Base-by-base conservation (phyloP, 805 yeast species). In the Candida caryicola region DNA sequence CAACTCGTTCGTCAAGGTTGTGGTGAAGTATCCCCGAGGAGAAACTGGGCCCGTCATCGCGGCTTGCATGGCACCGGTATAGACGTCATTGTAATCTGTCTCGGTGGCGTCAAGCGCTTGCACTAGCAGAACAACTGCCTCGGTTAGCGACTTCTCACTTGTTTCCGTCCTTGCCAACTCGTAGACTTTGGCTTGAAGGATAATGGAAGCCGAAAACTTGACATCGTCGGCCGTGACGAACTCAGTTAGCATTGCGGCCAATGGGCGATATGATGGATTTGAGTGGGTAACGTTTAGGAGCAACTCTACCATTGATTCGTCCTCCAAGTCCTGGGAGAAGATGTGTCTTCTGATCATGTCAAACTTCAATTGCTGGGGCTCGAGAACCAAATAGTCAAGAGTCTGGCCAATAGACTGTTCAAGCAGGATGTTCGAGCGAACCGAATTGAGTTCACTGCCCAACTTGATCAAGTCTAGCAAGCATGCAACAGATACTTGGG, bases 401-500 rank as follows among this genome's bases (percentile, higher is more conserved):
- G 8, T 16, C 23, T 34, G 21, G 25, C 14, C 16, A 16, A 28
- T 23, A 16, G 31, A 21, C 12, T 32, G 21, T 23, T 32, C 30
- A 12, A 45, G 34, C 9, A 12, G 13, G 4, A 23, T 27, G 26
- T 42, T 37, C 3, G 33, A 29, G 17, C 33, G 28, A 7, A 36
- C 56, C 5, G 51, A 39, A 21, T 44, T 33, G 30, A 65, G 46
- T n/a, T 61, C 64, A 26, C 44, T 13, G n/a, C 52, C 39, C 16
- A 62, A 43, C 34, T 50, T 53, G 7, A 55, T 38, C 29, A 63
- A 28, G 10, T 35, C 39, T 26, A 63, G 29, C 15, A 36, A 23
- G 1, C 40, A 18, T 1, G 43, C 46, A 2, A 39, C 29, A 9
- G 29, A 18, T 3, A 40, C 33, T 3, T 32, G n/a, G n/a, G 15